Evolutionary conservation across 805 yeast genomes (phyloP), one percentile per base, ranked within the genome.

Genomic region (Yarrowia divulgata): DNA sequence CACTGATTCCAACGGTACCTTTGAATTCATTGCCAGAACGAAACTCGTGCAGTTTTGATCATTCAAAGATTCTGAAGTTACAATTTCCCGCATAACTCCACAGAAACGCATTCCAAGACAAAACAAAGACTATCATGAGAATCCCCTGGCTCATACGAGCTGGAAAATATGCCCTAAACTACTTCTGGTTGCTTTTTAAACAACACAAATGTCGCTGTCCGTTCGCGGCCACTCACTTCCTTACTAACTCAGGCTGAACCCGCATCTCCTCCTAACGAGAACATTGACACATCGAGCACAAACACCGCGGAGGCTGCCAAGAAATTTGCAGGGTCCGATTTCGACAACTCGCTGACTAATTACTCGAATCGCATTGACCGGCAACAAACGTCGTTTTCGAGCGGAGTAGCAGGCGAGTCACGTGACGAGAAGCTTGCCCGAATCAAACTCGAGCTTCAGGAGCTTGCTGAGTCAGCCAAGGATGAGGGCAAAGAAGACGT

Each of bases 291-390:
- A 12, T 60, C 66, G 10, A 18, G 34, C 43, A 60, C 42, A 7
- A 8, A 29, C 52, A 14, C 66, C 8, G 39, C 66, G 1, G 13
- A 18, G 8, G 66, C 66, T 0, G 50, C 66, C 34, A 18, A 19
- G 12, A 32, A 18, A 14, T 60, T 60, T 35, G 52, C 52, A 3
- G 29, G 34, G 19, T 40, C 52, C 14, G 66, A 60, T 34, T 60
- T 60, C 42, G 66, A 60, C 52, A 60, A 60, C 19, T 60, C 66
- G 13, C 45, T 34, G 34, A 60, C 66, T 16, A 43, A 43, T n/a
- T 60, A 60, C 52, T 60, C 66, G 16, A 60, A 29, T 32, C 52
- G 66, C 4, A 60, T 60, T 3, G 66, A 60, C 52, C 40, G 66
- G 1, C 52, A 40, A 4, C 40, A 60, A 16, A 16, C 8, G 19